Percentiles rank a stretch among this genome's conserved stretches.
Evolutionary conservation across 495 filamentous ascomycete genomes (phyloP).

Genomic region (Talaromyces ruber): DNA sequence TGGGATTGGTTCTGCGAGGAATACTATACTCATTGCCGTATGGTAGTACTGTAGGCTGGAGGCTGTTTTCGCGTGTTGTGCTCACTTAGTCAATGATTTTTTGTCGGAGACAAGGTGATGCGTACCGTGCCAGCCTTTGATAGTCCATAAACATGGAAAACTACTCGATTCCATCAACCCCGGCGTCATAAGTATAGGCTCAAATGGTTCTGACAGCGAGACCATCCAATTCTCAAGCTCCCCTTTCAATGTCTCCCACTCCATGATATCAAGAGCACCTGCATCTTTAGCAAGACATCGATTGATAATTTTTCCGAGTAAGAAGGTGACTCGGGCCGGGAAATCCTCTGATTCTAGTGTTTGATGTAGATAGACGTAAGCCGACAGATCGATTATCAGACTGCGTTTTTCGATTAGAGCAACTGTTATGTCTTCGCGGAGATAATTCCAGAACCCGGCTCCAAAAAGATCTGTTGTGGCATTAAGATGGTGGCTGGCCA

Average conservation of each 20-base stretch:
- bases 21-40: constrained; percentile 16
- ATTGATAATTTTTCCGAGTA: constrained; percentile 26
- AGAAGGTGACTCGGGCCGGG: constrained; percentile 20
- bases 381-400: constrained; percentile 21
- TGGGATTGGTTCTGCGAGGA: constrained; percentile 8
- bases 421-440: constrained; percentile 30
- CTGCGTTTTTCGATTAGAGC: constrained; percentile 21
- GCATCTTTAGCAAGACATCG: constrained; percentile 10
- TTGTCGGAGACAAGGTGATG: background rate
- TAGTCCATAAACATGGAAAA: constrained; percentile 15
- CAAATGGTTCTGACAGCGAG: constrained; percentile 13
- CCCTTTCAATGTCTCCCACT: constrained; percentile 8
- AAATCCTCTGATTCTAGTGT: constrained; percentile 13
- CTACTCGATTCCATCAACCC: background rate
- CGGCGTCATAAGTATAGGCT: constrained; percentile 12
- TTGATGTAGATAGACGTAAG: constrained; percentile 9
- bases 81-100: background rate
- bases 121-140: constrained; percentile 22
- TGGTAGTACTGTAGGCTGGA: constrained; percentile 22
- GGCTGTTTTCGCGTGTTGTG: constrained; percentile 2
- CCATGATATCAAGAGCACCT: background rate
- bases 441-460: constrained; percentile 31
- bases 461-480: constrained; percentile 12
- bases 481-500: constrained; percentile 11
- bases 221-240: constrained; percentile 13